phyloP scores from a whole-genome alignment of 345 rosid genomes.

The Dovyalis caffra region DNA sequence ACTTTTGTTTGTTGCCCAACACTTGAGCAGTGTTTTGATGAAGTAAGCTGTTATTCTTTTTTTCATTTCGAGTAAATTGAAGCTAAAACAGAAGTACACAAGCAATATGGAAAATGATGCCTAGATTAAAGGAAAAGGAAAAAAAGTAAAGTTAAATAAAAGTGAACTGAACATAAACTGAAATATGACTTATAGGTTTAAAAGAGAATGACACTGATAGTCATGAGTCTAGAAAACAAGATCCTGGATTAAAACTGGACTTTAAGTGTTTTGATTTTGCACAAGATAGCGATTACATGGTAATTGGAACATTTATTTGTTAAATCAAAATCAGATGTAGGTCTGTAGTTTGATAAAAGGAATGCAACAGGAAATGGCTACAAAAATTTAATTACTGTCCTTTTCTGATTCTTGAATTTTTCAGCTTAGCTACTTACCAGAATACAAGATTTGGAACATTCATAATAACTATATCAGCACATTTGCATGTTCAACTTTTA shows the following conservation, averaged over 20 bases:
- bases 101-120: neutral
- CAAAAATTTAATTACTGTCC: too few species aligned
- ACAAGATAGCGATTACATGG: neutral
- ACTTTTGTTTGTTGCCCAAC: neutral
- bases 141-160: neutral
- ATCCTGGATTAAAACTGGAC: neutral
- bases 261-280: neutral
- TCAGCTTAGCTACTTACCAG: neutral
- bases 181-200: neutral
- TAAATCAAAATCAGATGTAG: neutral
- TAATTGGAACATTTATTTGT: neutral
- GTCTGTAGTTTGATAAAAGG: neutral
- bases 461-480: neutral
- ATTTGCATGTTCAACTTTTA: neutral
- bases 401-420: neutral
- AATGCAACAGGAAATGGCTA: neutral
- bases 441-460: neutral
- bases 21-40: too few species aligned
- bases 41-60: too few species aligned
- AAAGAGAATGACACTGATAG: neutral
- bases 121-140: neutral
- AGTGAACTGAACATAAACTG: neutral
- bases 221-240: neutral
- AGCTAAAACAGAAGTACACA: neutral
- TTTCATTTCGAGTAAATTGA: too few species aligned